These are phyloP conservation scores for Fonsecaea nubica DNA, from an alignment of 2,329 filamentous ascomycete species.

Conservation along the genomic window DNA sequence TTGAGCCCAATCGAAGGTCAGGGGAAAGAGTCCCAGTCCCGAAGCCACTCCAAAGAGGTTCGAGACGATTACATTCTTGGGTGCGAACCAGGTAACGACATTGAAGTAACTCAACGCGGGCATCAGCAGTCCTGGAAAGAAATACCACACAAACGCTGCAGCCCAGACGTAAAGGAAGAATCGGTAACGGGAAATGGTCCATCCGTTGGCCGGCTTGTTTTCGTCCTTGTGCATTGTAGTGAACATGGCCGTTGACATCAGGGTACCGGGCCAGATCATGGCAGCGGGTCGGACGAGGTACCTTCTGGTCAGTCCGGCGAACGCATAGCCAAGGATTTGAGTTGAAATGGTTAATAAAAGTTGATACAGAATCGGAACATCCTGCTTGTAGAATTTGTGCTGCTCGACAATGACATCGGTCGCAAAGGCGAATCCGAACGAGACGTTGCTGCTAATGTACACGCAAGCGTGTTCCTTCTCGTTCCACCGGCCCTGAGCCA, in stretches of 20 bases:
- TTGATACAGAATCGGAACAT: constrained; percentile 77
- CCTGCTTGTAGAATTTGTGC: constrained; percentile 85
- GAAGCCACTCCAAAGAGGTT: constrained; percentile 88
- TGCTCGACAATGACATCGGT: constrained; percentile 89
- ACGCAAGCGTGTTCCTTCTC: constrained; percentile 89
- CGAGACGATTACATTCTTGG: constrained; percentile 82
- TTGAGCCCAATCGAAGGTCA: constrained; percentile 93
- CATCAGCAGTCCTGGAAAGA: constrained; percentile 80
- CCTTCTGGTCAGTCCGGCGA: constrained; percentile 79
- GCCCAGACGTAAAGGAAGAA: constrained; percentile 81
- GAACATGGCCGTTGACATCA: constrained; percentile 91
- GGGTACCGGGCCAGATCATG: constrained; percentile 89
- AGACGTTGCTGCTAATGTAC: constrained; percentile 88
- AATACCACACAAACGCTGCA: constrained; percentile 79
- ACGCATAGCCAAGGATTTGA: constrained; percentile 84
- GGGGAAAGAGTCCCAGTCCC: constrained; percentile 79
- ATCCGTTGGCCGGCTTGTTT: constrained; percentile 80
- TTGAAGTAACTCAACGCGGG: constrained; percentile 88
- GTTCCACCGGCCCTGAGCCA: constrained; percentile 82
- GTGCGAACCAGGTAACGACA: constrained; percentile 86
- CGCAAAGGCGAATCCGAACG: constrained; percentile 86
- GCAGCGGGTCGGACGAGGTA: constrained; percentile 84
- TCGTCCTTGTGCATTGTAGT: constrained; percentile 83
- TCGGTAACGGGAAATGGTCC: constrained; percentile 80
- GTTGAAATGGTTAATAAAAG: constrained; percentile 83